Conservation (phyloP, 1,139 yeast species). For the Suhomyces wounanorum region DNA sequence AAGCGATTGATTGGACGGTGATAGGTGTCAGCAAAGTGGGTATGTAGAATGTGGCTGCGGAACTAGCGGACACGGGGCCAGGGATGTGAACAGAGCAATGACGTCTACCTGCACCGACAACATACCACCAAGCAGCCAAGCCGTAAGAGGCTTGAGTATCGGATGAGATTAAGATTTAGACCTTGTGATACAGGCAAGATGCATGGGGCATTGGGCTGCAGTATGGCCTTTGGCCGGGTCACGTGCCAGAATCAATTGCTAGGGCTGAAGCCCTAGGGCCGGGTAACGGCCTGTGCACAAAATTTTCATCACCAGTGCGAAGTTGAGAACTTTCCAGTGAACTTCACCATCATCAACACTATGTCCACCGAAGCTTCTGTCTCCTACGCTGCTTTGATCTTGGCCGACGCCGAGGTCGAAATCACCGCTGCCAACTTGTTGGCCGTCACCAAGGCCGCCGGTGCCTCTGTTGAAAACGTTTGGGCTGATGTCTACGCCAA, state of each 20-base stretch:
- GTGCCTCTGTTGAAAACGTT: slow-evolving; percentile 55
- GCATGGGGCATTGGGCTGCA: background rate
- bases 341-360: slow-evolving; percentile 19
- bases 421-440: slow-evolving; percentile 75
- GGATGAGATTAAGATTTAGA: background rate
- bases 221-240: too few relatives aligned
- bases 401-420: slow-evolving; percentile 82
- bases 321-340: slow-evolving; percentile 4
- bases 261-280: slow-evolving; percentile 11
- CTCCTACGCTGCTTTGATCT: slow-evolving; percentile 86
- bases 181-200: background rate
- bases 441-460: slow-evolving; percentile 57
- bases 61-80: background rate
- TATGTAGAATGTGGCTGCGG: background rate
- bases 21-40: background rate
- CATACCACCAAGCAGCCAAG: background rate
- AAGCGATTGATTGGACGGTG: background rate
- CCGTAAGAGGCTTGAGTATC: background rate
- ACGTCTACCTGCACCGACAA: too few relatives aligned
- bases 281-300: slow-evolving; percentile 4
- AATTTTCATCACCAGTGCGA: slow-evolving; percentile 10
- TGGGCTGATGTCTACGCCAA: slow-evolving; percentile 84
- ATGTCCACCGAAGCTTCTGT: slow-evolving; percentile 84
- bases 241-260: background rate
- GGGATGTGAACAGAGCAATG: too few relatives aligned